Evolutionary conservation across 2,329 filamentous ascomycete species (phyloP).

Genomic region (Orbilia ellipsospora): DNA sequence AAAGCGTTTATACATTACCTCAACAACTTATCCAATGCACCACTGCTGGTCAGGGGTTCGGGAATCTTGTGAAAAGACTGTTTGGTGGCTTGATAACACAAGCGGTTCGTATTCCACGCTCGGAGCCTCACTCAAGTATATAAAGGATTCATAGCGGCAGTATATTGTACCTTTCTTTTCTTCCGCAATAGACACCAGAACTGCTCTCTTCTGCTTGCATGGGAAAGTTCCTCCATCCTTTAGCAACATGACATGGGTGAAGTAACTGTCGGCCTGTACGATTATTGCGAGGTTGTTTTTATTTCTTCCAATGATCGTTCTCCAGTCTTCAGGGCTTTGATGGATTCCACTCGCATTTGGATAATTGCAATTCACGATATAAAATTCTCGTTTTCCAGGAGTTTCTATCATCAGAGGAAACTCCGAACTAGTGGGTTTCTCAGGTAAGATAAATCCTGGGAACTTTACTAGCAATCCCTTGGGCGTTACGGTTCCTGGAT

Average conservation of each 20-base stretch:
- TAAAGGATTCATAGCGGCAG: conserved; percentile 34
- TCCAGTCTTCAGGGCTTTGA: conserved; percentile 27
- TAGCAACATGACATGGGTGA: conserved; percentile 28
- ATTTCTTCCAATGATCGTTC: conserved; percentile 22
- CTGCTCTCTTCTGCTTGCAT: conserved; percentile 20
- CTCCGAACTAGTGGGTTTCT: conserved; percentile 13
- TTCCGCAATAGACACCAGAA: conserved; percentile 42
- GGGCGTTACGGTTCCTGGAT: conserved; percentile 40
- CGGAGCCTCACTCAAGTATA: conserved; percentile 29
- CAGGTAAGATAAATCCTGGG: conserved; percentile 23
- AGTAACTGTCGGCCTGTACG: neutral
- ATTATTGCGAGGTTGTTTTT: conserved; percentile 39
- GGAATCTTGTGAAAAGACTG: conserved; percentile 3
- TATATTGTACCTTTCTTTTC: conserved; percentile 30
- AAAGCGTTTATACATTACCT: no score
- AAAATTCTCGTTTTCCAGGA: neutral
- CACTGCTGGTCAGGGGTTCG: conserved; percentile 25
- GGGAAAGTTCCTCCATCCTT: conserved; percentile 33
- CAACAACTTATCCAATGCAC: conserved; percentile 47
- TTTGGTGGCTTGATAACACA: conserved; percentile 4
- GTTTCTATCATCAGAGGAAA: conserved; percentile 31
- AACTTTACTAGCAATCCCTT: conserved; percentile 39
- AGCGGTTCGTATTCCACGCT: conserved; percentile 35
- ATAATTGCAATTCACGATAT: conserved; percentile 16
- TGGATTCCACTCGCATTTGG: neutral